A percentile compares a stretch with the other conserved stretches of the same genome.
Conservation (phyloP, 176 grass and related monocot genomes). For the Zoysia japonica region DNA sequence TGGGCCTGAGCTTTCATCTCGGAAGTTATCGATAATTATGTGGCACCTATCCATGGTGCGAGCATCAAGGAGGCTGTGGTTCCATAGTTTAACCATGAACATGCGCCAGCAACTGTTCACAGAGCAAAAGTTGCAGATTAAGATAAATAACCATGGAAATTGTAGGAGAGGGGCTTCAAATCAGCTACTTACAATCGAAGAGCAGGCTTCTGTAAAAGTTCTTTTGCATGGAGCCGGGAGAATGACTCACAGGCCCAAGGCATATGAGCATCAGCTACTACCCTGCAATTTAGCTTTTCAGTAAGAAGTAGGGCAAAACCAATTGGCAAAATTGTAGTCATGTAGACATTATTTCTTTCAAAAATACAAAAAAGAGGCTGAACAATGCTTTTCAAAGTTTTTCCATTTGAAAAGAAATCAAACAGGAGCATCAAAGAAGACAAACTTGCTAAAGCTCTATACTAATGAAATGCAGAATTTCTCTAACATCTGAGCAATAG, state of each 20-base stretch:
- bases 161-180: not conserved
- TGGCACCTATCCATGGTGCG: conserved; percentile 75
- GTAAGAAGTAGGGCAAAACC: conserved; percentile 4
- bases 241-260: conserved; percentile 95
- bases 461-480: not conserved
- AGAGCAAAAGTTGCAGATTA: conserved; percentile 12
- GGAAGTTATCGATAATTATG: conserved; percentile 65
- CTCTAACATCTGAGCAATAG: not conserved
- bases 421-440: not conserved
- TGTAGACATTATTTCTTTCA: not conserved
- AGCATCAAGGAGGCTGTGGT: conserved; percentile 88
- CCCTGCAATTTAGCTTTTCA: conserved; percentile 53
- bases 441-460: not conserved
- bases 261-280: conserved; percentile 92
- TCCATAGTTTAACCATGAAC: conserved; percentile 98
- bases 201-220: conserved; percentile 65
- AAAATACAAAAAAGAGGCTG: not conserved
- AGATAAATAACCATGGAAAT: not conserved
- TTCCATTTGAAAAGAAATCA: not conserved
- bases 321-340: not conserved
- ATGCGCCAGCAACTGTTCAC: conserved; percentile 77
- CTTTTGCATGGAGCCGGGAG: conserved; percentile 65
- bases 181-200: conserved; percentile 55
- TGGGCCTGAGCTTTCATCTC: conserved; percentile 43
- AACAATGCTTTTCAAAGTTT: not conserved